Percentiles rank a stretch among this genome's conserved stretches.
phyloP scores from a whole-genome alignment of 148 eudicot species.

The Linanthus parryae region DNA sequence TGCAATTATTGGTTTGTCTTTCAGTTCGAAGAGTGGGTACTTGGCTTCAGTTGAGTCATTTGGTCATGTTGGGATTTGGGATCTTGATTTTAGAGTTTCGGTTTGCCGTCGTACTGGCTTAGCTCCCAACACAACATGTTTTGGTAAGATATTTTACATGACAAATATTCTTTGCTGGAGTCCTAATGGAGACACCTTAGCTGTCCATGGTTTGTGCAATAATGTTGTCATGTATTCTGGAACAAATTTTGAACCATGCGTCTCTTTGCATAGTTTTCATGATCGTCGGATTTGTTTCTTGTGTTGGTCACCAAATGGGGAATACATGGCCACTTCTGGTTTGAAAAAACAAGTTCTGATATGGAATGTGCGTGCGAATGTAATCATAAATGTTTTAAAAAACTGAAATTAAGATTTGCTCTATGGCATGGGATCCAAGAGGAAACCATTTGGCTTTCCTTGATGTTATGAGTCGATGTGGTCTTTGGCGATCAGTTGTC shows the following conservation, averaged over 20 bases:
- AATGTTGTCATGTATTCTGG: slow-evolving; percentile 93
- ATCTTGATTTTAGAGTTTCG: slow-evolving; percentile 62
- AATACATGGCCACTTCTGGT: slow-evolving; percentile 89
- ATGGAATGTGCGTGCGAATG: slow-evolving; percentile 78
- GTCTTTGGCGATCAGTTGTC: slow-evolving; percentile 86
- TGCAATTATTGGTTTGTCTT: slow-evolving; percentile 72
- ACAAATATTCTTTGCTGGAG: slow-evolving; percentile 75
- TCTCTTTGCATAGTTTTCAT: slow-evolving; percentile 76
- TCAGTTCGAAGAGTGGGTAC: slow-evolving; percentile 89
- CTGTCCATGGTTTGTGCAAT: slow-evolving; percentile 84
- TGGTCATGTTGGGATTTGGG: slow-evolving; percentile 85
- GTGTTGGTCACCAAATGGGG: slow-evolving; percentile 98
- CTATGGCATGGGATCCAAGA: slow-evolving; percentile 90
- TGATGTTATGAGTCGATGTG: slow-evolving; percentile 88
- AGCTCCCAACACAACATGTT: slow-evolving; percentile 78
- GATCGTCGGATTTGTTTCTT: slow-evolving; percentile 64
- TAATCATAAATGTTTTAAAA: slow-evolving; percentile 83
- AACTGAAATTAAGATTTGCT: slow-evolving; percentile 68
- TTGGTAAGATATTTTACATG: slow-evolving; percentile 44
- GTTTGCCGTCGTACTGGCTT: slow-evolving; percentile 59
- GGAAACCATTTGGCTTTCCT: slow-evolving; percentile 91
- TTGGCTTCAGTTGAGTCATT: slow-evolving; percentile 80
- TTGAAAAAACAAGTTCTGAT: slow-evolving; percentile 81
- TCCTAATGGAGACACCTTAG: slow-evolving; percentile 84
- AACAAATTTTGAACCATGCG: slow-evolving; percentile 86